phyloP scores from a whole-genome alignment of 106 monocot genomes.

The Platanthera guangdongensis region DNA sequence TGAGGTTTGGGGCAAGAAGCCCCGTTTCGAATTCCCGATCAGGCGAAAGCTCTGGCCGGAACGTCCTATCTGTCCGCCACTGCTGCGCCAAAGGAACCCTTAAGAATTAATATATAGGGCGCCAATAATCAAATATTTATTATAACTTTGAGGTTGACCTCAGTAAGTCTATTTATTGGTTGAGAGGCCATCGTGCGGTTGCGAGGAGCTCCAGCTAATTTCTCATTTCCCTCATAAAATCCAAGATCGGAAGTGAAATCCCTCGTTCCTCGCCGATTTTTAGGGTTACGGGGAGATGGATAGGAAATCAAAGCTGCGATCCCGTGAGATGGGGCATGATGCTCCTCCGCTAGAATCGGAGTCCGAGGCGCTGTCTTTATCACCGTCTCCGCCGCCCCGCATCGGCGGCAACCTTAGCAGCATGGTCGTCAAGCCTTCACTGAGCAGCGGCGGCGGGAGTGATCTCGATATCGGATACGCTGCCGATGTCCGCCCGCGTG shows the following conservation, averaged over 20 bases:
- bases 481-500: conserved; percentile 8
- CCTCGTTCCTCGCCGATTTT: not conserved
- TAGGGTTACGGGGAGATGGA: not conserved
- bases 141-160: too few relatives aligned
- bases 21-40: too few relatives aligned
- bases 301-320: conserved; percentile 5
- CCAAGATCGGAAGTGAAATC: not conserved
- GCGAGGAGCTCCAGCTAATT: too few relatives aligned
- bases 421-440: conserved; percentile 35
- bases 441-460: conserved; percentile 9
- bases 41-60: too few relatives aligned
- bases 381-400: conserved; percentile 15
- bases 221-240: too few relatives aligned
- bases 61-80: too few relatives aligned
- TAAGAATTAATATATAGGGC: too few relatives aligned
- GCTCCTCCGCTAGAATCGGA: conserved; percentile 8
- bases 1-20: too few relatives aligned
- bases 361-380: conserved; percentile 6
- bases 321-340: conserved; percentile 19
- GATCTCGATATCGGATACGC: conserved; percentile 8
- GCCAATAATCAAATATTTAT: too few relatives aligned
- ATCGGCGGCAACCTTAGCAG: conserved; percentile 23
- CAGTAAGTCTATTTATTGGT: too few relatives aligned
- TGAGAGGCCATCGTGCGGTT: too few relatives aligned
- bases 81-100: too few relatives aligned